Percentiles rank a stretch among this genome's conserved stretches.
phyloP scores from a whole-genome alignment of 225 moss, liverwort and hornwort species.

The Pseudoscleropodium purum region DNA sequence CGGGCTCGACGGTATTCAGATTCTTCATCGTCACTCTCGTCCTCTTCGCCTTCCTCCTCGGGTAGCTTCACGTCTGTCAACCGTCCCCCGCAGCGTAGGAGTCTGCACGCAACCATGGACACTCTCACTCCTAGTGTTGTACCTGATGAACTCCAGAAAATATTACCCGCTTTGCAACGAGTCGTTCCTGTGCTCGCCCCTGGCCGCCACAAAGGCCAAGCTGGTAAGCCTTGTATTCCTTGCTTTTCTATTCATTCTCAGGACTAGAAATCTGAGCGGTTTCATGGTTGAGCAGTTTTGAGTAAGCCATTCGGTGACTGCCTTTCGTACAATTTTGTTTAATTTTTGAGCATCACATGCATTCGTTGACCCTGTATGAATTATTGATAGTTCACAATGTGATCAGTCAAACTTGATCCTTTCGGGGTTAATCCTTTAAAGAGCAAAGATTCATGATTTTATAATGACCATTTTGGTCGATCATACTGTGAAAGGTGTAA shows the following conservation, averaged over 20 bases:
- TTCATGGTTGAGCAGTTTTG: not conserved
- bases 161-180: conserved; percentile 31
- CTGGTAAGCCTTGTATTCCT: conserved; percentile 35
- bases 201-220: conserved; percentile 84
- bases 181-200: conserved; percentile 60
- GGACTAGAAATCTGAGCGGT: not conserved
- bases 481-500: not conserved
- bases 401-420: not conserved
- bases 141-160: conserved; percentile 32
- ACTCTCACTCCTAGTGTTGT: not conserved
- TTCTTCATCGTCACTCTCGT: conserved; percentile 14
- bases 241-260: not conserved
- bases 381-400: not conserved
- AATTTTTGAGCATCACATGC: not conserved
- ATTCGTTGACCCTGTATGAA: not conserved
- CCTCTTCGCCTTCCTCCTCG: conserved; percentile 20
- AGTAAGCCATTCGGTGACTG: not conserved
- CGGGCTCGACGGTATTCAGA: conserved; percentile 14
- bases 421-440: not conserved
- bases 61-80: conserved; percentile 15
- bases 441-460: not conserved
- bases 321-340: not conserved
- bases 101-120: conserved; percentile 2
- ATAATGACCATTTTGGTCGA: not conserved
- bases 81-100: not conserved